These are phyloP conservation scores for Metschnikowia arizonensis DNA, from an alignment of 805 yeast species.

Conservation along the genomic window DNA sequence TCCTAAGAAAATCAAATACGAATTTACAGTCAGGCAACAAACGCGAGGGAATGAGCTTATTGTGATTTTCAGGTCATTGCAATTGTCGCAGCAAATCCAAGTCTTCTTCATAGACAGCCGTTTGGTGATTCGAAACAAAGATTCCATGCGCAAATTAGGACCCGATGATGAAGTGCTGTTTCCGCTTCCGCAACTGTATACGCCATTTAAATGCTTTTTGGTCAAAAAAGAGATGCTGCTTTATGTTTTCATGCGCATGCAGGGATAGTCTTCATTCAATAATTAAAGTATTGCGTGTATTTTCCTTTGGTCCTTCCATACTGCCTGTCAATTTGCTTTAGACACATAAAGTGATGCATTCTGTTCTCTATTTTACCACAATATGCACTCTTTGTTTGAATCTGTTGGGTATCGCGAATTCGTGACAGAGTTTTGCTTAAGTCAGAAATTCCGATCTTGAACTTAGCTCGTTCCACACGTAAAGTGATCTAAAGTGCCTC, in stretches of 20 bases:
- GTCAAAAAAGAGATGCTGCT: slow-evolving; percentile 10
- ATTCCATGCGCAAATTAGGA: slow-evolving; percentile 11
- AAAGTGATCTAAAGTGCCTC: too few species aligned
- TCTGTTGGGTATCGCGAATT: too few species aligned
- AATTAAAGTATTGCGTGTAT: too few species aligned
- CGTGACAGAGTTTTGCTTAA: too few species aligned
- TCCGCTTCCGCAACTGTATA: slow-evolving; percentile 8
- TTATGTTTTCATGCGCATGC: slow-evolving; percentile 10
- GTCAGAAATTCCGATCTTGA: too few species aligned
- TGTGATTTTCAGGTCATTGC: slow-evolving; percentile 19
- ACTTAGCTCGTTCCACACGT: not conserved
- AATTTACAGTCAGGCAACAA: slow-evolving; percentile 8
- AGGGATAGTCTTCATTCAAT: not conserved
- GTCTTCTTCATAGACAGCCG: slow-evolving; percentile 9
- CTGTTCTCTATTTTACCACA: too few species aligned
- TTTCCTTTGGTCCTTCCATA: too few species aligned
- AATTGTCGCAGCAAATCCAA: slow-evolving; percentile 13
- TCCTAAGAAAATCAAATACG: slow-evolving; percentile 5
- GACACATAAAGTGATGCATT: too few species aligned
- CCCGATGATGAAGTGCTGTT: slow-evolving; percentile 7
- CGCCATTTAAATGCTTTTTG: slow-evolving; percentile 12
- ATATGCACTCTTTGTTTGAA: too few species aligned
- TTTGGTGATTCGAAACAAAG: slow-evolving; percentile 12
- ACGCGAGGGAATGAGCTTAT: slow-evolving; percentile 1
- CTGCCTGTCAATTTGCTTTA: too few species aligned